A percentile compares a stretch with the other conserved stretches of the same genome.
phyloP scores from a whole-genome alignment of 164 flowering plant species.

The Vitis rotundifolia region DNA sequence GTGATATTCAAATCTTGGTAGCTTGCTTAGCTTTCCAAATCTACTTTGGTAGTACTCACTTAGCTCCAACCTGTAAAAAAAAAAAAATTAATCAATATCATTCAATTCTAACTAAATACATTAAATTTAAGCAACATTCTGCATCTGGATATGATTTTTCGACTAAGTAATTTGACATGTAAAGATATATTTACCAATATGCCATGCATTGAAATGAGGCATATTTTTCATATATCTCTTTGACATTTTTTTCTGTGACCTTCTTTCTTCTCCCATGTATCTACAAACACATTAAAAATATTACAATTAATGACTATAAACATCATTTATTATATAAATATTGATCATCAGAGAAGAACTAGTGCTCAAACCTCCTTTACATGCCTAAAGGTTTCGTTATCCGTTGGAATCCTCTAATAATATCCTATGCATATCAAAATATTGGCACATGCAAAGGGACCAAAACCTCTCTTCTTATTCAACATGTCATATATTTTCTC shows the following conservation, averaged over 20 bases:
- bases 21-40: conserved; percentile 11
- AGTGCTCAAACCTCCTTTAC: conserved; percentile 9
- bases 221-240: conserved; percentile 17
- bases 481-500: not conserved
- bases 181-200: conserved; percentile 18
- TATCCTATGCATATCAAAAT: conserved; percentile 30
- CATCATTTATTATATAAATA: not conserved
- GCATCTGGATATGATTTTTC: not conserved
- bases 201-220: conserved; percentile 31
- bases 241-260: not conserved
- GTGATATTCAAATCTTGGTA: conserved; percentile 3
- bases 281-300: not conserved
- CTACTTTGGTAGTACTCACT: conserved; percentile 5
- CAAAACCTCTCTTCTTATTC: conserved; percentile 20
- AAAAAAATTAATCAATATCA: not conserved
- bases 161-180: not conserved
- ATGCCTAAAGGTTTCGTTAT: conserved; percentile 22
- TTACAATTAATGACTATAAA: not conserved
- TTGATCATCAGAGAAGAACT: not conserved
- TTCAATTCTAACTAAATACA: not conserved
- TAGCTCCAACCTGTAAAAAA: conserved; percentile 15
- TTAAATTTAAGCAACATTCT: no score
- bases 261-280: conserved; percentile 2
- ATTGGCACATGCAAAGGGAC: conserved; percentile 19
- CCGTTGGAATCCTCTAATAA: conserved; percentile 24